A percentile compares a stretch with the other conserved stretches of the same genome.
phyloP scores from a whole-genome alignment of 176 grass and related monocot species.

The Secale cereale region DNA sequence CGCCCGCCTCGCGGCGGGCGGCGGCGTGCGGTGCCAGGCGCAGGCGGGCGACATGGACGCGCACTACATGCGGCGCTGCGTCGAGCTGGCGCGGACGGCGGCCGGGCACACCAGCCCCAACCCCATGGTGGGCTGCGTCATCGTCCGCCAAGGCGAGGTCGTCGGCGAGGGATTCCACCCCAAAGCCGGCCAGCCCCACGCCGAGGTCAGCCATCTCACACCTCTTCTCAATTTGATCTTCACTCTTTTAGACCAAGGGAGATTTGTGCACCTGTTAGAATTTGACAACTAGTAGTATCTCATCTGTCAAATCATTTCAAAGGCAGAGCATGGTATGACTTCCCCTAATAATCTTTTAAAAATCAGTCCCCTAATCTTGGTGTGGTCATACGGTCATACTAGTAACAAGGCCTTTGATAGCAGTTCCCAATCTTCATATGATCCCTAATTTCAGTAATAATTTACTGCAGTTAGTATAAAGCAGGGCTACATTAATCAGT shows the following conservation, averaged over 20 bases:
- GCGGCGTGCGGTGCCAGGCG: conserved; percentile 43
- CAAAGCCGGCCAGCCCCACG: conserved; percentile 80
- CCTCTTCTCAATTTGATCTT: neutral
- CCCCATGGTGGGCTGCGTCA: conserved; percentile 91
- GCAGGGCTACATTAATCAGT: neutral
- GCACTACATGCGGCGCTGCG: conserved; percentile 72
- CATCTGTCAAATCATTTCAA: neutral
- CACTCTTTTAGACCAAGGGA: neutral
- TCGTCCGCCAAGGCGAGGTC: conserved; percentile 69
- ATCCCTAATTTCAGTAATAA: neutral
- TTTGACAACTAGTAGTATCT: too few relatives aligned
- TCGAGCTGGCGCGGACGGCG: conserved; percentile 76
- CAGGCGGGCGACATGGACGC: conserved; percentile 32
- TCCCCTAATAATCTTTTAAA: neutral
- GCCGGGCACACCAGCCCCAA: conserved; percentile 80
- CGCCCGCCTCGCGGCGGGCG: neutral
- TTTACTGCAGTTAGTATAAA: neutral
- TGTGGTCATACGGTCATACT: neutral
- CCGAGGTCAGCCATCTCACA: conserved; percentile 55
- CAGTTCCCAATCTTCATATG: neutral
- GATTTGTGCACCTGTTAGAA: too few relatives aligned
- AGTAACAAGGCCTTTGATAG: neutral
- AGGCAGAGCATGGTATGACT: neutral
- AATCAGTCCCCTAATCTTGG: neutral
- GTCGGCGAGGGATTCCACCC: conserved; percentile 89